Percentiles rank a stretch among this genome's conserved stretches.
These are phyloP conservation scores for Chrysosporium keratinophilum DNA, from an alignment of 2,329 filamentous ascomycete species.

Conservation along the genomic window DNA sequence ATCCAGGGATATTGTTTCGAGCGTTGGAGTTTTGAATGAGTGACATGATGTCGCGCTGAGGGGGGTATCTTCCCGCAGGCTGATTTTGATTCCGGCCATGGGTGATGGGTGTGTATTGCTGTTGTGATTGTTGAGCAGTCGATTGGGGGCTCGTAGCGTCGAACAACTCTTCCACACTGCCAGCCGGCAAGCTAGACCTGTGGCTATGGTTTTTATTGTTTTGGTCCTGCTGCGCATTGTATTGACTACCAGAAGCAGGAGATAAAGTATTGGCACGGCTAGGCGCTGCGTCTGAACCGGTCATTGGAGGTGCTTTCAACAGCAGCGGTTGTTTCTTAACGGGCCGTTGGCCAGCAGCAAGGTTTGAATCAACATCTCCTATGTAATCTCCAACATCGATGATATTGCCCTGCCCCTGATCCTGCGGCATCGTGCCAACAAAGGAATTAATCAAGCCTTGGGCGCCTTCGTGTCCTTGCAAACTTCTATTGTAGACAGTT, in stretches of 20 bases:
- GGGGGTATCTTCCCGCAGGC: slow-evolving; percentile 13
- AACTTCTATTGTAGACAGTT: slow-evolving; percentile 86
- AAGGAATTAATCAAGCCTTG: slow-evolving; percentile 80
- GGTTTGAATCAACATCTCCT: slow-evolving; percentile 12
- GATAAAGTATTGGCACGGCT: slow-evolving; percentile 31
- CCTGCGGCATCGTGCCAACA: slow-evolving; percentile 58
- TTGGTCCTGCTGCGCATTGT: background rate
- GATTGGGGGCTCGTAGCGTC: slow-evolving; percentile 28
- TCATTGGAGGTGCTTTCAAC: slow-evolving; percentile 35
- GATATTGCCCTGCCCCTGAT: slow-evolving; percentile 47
- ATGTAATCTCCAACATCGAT: slow-evolving; percentile 51
- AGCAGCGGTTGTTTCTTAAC: slow-evolving; percentile 40
- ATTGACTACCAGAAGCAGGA: slow-evolving; percentile 20
- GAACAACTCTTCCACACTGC: slow-evolving; percentile 38
- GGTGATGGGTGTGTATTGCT: slow-evolving; percentile 10
- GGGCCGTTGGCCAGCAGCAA: slow-evolving; percentile 26
- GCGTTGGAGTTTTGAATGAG: slow-evolving; percentile 41
- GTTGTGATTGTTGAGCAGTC: slow-evolving; percentile 7
- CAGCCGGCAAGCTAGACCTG: slow-evolving; percentile 1
- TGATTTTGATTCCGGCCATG: slow-evolving; percentile 16
- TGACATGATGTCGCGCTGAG: slow-evolving; percentile 40
- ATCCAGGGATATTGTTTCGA: slow-evolving; percentile 30
- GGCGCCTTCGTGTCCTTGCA: slow-evolving; percentile 68
- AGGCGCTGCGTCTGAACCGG: slow-evolving; percentile 17
- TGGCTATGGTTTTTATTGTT: background rate